These are phyloP conservation scores for Cucurbita ficifolia DNA, from an alignment of 306 rosid species.

Conservation along the genomic window DNA sequence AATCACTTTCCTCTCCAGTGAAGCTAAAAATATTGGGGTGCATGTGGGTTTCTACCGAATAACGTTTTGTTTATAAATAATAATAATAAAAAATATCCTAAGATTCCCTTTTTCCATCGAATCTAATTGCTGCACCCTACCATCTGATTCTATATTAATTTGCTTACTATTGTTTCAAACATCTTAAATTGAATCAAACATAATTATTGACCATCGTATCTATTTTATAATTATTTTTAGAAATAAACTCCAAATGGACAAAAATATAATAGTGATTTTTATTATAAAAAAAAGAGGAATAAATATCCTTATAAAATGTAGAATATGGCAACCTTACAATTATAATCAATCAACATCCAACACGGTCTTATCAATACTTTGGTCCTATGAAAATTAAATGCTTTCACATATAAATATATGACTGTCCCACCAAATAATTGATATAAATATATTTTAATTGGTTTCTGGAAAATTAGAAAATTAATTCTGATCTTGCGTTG, in stretches of 20 bases:
- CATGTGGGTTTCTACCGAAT: neutral
- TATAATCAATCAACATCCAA: neutral
- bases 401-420: neutral
- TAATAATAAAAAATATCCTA: neutral
- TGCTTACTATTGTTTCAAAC: neutral
- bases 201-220: neutral
- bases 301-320: no score
- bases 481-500: no score
- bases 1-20: neutral
- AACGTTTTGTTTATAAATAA: neutral
- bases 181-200: neutral
- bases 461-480: no score
- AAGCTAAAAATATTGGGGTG: neutral
- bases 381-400: neutral
- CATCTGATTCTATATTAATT: neutral
- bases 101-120: conserved; percentile 1
- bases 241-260: no score
- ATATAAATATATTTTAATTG: no score
- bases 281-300: no score
- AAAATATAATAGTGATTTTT: no score
- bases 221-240: neutral
- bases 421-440: no score
- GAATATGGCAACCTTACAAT: neutral
- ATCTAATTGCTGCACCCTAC: neutral
- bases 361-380: neutral